Percentiles rank a stretch among this genome's conserved stretches.
These are phyloP conservation scores for Asterophora parasitica DNA, from an alignment of 768 basidiomycete genomes.

Conservation along the genomic window DNA sequence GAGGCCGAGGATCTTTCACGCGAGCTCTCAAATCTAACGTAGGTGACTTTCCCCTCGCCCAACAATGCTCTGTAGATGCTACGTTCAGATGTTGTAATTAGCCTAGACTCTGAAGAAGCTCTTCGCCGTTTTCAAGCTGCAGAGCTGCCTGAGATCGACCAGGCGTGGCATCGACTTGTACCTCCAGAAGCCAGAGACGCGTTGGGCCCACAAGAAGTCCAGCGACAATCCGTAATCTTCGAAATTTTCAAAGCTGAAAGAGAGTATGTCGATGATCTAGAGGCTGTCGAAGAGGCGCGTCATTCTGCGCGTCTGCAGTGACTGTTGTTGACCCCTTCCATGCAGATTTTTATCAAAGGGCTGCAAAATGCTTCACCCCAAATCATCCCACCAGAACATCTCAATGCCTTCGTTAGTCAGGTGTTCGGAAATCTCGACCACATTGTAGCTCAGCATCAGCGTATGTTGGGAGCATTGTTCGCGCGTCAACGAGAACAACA, in stretches of 20 bases:
- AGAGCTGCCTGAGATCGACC: conserved; percentile 58
- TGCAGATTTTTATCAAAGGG: conserved; percentile 69
- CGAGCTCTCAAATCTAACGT: conserved; percentile 37
- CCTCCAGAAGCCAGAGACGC: conserved; percentile 65
- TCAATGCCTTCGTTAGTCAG: conserved; percentile 66
- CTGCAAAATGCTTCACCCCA: conserved; percentile 59
- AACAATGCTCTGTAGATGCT: conserved; percentile 4
- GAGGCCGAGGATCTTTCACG: conserved; percentile 17
- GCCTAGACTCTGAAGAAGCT: conserved; percentile 59
- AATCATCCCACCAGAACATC: conserved; percentile 50
- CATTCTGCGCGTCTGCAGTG: background rate
- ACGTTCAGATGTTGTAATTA: conserved; percentile 25
- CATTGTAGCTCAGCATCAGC: conserved; percentile 62
- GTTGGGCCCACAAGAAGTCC: conserved; percentile 72
- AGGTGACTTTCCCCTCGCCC: conserved; percentile 20
- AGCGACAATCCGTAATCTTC: conserved; percentile 82
- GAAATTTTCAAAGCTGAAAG: conserved; percentile 88
- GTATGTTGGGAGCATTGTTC: conserved; percentile 69
- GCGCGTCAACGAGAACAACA: conserved; percentile 80
- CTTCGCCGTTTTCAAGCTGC: conserved; percentile 66
- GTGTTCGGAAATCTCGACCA: conserved; percentile 82
- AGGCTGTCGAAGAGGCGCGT: conserved; percentile 60
- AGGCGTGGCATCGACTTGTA: conserved; percentile 82
- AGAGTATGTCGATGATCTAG: conserved; percentile 81
- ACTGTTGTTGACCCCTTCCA: background rate